Evolutionary conservation across 1,284 basidiomycete species (phyloP).

Genomic region (Trichosporon sp.): DNA sequence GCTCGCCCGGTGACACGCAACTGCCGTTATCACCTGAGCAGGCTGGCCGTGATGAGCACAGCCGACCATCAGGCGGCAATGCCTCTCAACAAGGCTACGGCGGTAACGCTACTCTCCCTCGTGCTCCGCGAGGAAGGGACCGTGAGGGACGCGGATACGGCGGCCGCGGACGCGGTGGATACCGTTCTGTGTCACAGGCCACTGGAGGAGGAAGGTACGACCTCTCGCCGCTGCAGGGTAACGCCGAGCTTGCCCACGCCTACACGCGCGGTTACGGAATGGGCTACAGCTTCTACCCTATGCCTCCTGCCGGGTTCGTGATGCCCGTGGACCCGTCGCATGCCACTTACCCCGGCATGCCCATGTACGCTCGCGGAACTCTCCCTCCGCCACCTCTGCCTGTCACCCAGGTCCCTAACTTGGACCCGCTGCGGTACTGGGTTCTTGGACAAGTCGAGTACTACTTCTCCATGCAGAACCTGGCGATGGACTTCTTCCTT

Average conservation of each 20-base stretch:
- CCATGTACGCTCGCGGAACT: conserved; percentile 22
- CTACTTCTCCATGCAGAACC: conserved; percentile 82
- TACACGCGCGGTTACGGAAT: conserved; percentile 39
- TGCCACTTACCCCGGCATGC: conserved; percentile 18
- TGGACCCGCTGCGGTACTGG: conserved; percentile 68
- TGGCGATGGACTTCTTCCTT: conserved; percentile 79
- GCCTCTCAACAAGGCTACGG: conserved; percentile 38
- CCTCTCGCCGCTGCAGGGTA: conserved; percentile 27
- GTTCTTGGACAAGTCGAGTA: conserved; percentile 80
- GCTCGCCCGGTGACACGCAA: conserved; percentile 26
- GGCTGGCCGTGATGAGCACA: conserved; percentile 18
- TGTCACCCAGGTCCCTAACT: conserved; percentile 60
- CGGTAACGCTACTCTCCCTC: conserved; percentile 30
- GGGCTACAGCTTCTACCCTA: conserved; percentile 40
- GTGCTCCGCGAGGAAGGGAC: conserved; percentile 37
- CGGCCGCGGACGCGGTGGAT: conserved; percentile 35
- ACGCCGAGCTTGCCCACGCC: conserved; percentile 28
- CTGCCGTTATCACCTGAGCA: conserved; percentile 27
- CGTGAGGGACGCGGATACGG: conserved; percentile 40
- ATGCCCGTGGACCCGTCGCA: conserved; percentile 28
- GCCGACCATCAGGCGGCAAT: conserved; percentile 18
- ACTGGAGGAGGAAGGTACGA: conserved; percentile 26
- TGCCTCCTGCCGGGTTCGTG: conserved; percentile 30
- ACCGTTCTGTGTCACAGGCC: conserved; percentile 26
- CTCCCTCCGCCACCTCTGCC: conserved; percentile 63